Conservation (phyloP, 2,329 filamentous ascomycete species). For the Ophiognomonia clavigignenti-juglandacearum region DNA sequence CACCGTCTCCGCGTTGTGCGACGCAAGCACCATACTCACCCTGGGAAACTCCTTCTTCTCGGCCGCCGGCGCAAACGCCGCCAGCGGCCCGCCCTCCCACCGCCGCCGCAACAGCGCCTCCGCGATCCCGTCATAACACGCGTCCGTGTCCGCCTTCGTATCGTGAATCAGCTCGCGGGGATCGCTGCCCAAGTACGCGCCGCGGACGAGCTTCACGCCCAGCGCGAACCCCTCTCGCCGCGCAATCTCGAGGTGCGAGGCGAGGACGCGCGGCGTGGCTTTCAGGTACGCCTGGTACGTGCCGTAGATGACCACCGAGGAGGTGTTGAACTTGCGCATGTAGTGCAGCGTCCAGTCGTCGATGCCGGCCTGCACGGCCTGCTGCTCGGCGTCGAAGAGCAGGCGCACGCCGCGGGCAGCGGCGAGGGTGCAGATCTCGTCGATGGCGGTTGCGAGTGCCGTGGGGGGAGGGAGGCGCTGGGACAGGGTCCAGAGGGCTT, state of each 20-base stretch:
- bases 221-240: slow-evolving; percentile 57
- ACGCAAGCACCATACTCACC: slow-evolving; percentile 67
- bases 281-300: slow-evolving; percentile 79
- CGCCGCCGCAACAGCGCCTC: slow-evolving; percentile 60
- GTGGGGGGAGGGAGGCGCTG: slow-evolving; percentile 57
- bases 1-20: slow-evolving; percentile 76
- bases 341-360: slow-evolving; percentile 76
- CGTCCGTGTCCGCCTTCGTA: slow-evolving; percentile 66
- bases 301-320: slow-evolving; percentile 65
- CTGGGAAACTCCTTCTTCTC: slow-evolving; percentile 43
- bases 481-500: slow-evolving; percentile 64
- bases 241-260: slow-evolving; percentile 55
- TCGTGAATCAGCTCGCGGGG: slow-evolving; percentile 66
- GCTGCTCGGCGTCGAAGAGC: slow-evolving; percentile 84
- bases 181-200: slow-evolving; percentile 68
- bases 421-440: slow-evolving; percentile 70
- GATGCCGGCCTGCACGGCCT: slow-evolving; percentile 71
- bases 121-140: slow-evolving; percentile 67
- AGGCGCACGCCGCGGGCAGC: slow-evolving; percentile 64
- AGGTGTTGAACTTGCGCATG: slow-evolving; percentile 66
- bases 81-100: slow-evolving; percentile 54
- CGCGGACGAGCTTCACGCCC: slow-evolving; percentile 71
- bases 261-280: slow-evolving; percentile 50
- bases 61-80: slow-evolving; percentile 32
- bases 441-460: slow-evolving; percentile 64